Conservation (phyloP, 129 eudicot genomes). For the Lonicera japonica region DNA sequence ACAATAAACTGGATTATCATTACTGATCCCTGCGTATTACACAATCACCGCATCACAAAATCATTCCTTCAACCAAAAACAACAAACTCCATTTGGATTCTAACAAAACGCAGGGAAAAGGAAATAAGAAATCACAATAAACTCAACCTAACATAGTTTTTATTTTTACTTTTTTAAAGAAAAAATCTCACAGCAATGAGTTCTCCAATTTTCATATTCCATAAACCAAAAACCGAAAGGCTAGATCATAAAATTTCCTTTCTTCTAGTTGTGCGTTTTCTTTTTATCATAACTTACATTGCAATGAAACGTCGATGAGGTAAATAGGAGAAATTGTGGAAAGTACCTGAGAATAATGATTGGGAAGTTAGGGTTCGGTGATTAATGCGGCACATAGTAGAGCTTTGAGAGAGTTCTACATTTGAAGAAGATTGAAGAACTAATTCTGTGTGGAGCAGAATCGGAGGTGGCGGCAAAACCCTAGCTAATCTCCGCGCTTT, state of each 20-base stretch:
- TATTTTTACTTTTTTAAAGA: no score
- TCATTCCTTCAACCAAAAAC: background rate
- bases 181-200: no score
- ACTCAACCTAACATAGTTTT: no score
- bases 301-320: no score
- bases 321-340: background rate
- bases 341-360: constrained; percentile 6
- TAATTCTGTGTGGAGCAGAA: constrained; percentile 13
- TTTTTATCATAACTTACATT: no score
- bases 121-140: no score
- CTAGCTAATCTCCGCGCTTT: constrained; percentile 34
- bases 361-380: background rate
- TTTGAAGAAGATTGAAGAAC: background rate
- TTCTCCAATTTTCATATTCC: no score
- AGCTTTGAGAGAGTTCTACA: constrained; percentile 4
- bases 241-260: no score
- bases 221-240: background rate
- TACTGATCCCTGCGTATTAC: background rate
- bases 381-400: constrained; percentile 8
- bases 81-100: no score
- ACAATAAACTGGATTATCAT: no score
- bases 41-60: constrained; percentile 1
- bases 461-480: constrained; percentile 22
- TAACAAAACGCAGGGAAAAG: no score
- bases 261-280: no score